phyloP scores from a whole-genome alignment of 768 basidiomycete species.

The Boletus reticulatus region DNA sequence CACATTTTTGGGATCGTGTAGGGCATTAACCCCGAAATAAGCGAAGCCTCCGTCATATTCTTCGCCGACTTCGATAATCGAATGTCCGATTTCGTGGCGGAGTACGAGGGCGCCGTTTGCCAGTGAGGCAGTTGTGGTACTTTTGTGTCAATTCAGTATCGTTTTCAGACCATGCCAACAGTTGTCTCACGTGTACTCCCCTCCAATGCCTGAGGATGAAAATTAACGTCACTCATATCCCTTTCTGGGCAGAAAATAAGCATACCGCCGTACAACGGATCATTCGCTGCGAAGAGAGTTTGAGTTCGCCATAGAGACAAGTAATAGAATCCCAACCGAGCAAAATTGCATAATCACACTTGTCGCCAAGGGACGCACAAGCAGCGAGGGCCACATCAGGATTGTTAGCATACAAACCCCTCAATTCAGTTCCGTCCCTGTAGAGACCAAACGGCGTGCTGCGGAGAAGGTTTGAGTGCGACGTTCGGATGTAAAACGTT shows the following conservation, averaged over 20 bases:
- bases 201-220: constrained; percentile 57
- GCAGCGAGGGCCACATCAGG: constrained; percentile 68
- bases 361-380: constrained; percentile 57
- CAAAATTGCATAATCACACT: constrained; percentile 75
- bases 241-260: neutral
- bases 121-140: constrained; percentile 72
- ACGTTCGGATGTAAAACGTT: neutral
- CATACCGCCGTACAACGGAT: constrained; percentile 75
- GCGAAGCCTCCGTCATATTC: constrained; percentile 79
- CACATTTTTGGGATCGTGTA: constrained; percentile 41
- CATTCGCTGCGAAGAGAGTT: constrained; percentile 52
- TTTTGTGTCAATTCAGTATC: constrained; percentile 23
- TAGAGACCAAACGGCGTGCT: constrained; percentile 78
- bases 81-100: constrained; percentile 79
- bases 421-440: constrained; percentile 73
- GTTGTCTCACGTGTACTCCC: constrained; percentile 66
- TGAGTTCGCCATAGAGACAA: constrained; percentile 5
- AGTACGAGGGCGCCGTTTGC: constrained; percentile 74
- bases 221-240: neutral
- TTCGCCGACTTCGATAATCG: constrained; percentile 75
- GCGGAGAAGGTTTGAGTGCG: constrained; percentile 6
- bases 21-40: constrained; percentile 71
- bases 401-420: constrained; percentile 68
- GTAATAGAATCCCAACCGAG: constrained; percentile 46
- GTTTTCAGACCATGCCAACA: neutral